Evolutionary conservation across 1,139 yeast species (phyloP), one percentile per base, ranked within the genome.

Genomic region (Candida glucosophila): DNA sequence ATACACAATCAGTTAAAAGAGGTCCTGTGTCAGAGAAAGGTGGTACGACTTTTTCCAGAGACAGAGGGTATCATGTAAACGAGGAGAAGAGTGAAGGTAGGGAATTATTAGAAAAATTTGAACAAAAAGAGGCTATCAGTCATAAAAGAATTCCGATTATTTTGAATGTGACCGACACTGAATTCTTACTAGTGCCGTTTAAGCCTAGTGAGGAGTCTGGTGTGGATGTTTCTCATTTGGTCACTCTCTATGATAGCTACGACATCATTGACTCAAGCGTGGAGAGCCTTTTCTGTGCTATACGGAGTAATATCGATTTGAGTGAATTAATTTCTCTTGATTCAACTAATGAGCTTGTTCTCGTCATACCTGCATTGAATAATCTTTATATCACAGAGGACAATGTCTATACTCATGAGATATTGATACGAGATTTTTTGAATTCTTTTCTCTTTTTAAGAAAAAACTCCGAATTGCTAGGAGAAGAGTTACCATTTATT

Each of bases 321-420:
- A 41, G 41, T 14, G 58, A 50, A 14, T 37, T 51, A 6, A 47
- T 42, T 16, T 35, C 39, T 12, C 51, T 57, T 22, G 35, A 44
- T 5, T 39, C 40, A 4, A 42, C 45, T 8, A 52, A 54, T 22
- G 70, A 58, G 31, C 40, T 58, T 26, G 44, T 44, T 3, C 33
- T 67, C 13, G 39, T 36, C 6, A 40, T 64, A 11, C 54, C 55
- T 1, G 62, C 59, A 35, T 37, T 67, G 22, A 43, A 39, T 8
- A 38, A 42, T 14, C 37, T 64, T 14, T 32, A 37, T 4, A 46
- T 67, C 8, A 43, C 58, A 4, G 73, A 67, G 31, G 71, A 67
- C 38, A 58, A 55, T 29, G 36, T 55, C 2, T 54, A 55, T 33
- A 42, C 62, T 8, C 30, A 45, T 14, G 52, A 52, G 19, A 36